phyloP scores from a whole-genome alignment of 108 stramenopile genomes.

The Schizochytrium sp. region DNA sequence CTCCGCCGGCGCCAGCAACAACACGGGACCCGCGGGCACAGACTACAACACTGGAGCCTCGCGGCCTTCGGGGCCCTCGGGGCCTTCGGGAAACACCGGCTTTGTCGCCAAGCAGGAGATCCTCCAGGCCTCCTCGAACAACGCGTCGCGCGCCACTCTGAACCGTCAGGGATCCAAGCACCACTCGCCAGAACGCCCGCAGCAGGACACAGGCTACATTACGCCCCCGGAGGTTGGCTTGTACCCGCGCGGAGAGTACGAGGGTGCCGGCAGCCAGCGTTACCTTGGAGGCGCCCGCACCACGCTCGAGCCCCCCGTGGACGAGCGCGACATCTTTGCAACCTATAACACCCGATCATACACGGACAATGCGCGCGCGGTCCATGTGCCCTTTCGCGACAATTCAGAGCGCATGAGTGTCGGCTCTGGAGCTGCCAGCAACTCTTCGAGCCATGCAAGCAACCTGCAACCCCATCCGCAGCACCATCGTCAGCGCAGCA shows the following conservation, averaged over 20 bases:
- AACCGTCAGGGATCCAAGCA: neutral
- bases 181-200: neutral
- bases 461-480: no score
- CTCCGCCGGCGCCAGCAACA: neutral
- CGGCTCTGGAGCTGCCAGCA: neutral
- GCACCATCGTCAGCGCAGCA: no score
- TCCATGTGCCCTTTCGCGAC: neutral
- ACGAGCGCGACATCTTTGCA: neutral
- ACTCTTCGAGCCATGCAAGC: neutral
- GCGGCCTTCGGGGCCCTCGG: neutral
- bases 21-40: neutral
- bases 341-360: neutral
- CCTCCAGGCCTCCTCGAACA: neutral
- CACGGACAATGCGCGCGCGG: neutral
- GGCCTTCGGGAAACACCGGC: neutral
- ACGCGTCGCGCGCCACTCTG: neutral
- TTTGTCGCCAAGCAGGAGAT: neutral
- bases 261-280: neutral
- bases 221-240: neutral
- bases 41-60: neutral
- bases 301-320: neutral
- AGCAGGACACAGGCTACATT: neutral
- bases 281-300: neutral
- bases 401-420: neutral
- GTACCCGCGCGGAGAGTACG: neutral